Base-by-base conservation (phyloP, 768 basidiomycete genomes). In the Amanita jacksonii region DNA sequence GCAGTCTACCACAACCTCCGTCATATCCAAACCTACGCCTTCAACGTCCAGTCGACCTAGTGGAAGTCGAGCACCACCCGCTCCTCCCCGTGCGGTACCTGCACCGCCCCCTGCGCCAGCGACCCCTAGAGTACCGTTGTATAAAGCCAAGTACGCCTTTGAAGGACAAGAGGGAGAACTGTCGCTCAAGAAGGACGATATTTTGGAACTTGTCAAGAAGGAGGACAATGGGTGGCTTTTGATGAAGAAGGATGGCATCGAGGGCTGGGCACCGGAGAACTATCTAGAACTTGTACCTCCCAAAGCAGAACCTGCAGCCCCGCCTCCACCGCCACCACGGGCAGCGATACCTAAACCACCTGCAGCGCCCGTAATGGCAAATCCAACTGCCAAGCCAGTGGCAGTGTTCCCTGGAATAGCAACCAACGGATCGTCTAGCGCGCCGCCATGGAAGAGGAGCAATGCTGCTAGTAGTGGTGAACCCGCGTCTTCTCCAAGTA, bases 171-270 rank as follows among this genome's bases (percentile, higher is more conserved):
- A 83, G 25, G 93, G 93, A 9, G 96, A 99, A 62, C 82, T 97
- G 73, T 68, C 79, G 5, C 62, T 99, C 41, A 75, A 73, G 52
- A 97, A 97, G 62, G 96, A 92, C 54, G 96, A 97, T 48, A 46
- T 86, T 2, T 87, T 98, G 1, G 93, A 97, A 64, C 68, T 98
- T 15, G 69, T 92, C 24, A 83, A 94, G 67, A 91, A 96, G 57
- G 81, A 92, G 50, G 79, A 92, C 48, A 94, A 94, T 53, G 96
- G 94, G 2, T 99, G 96, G 96, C 98, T 96, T 94, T 71, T 96
- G 24, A 84, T 97, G 45, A 87, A 83, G 71, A 90, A 85, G 62
- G 74, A 71, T 41, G 75, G 74, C 2, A 63, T 67, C 13, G 91
- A 97, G 58, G 96, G 90, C 10, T 99, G 93, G 92, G 90, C 93